phyloP scores from a whole-genome alignment of 108 stramenopile species.

The Skeletonema tropicum region DNA sequence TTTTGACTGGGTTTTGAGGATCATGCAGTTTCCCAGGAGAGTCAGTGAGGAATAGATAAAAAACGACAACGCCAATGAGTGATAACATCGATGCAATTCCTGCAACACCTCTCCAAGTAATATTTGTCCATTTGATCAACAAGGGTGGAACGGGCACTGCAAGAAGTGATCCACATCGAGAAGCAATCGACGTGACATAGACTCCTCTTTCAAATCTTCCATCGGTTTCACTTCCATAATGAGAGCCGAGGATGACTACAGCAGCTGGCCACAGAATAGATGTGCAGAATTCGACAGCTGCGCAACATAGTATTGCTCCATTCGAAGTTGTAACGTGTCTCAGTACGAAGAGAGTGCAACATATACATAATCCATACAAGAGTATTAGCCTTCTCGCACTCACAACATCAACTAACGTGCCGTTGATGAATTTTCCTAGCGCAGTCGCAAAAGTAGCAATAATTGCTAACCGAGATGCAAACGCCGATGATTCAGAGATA shows the following conservation, averaged over 20 bases:
- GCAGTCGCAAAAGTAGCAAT: constrained; percentile 72
- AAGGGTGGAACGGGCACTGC: constrained; percentile 66
- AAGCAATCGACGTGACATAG: constrained; percentile 70
- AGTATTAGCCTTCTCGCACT: constrained; percentile 69
- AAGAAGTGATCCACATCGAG: constrained; percentile 70
- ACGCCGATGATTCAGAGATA: constrained; percentile 36
- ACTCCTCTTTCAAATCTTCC: constrained; percentile 73
- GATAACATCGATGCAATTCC: constrained; percentile 57
- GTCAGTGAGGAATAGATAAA: constrained; percentile 64
- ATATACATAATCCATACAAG: constrained; percentile 52
- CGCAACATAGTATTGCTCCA: constrained; percentile 61
- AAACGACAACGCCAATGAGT: constrained; percentile 51
- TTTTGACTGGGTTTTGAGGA: constrained; percentile 79
- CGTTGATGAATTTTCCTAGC: constrained; percentile 80
- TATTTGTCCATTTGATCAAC: constrained; percentile 53
- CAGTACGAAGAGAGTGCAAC: constrained; percentile 57
- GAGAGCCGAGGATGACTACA: constrained; percentile 70
- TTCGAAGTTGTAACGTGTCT: constrained; percentile 40
- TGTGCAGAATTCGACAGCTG: constrained; percentile 74
- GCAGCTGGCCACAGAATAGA: constrained; percentile 77
- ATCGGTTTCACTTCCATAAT: constrained; percentile 56
- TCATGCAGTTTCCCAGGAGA: constrained; percentile 66
- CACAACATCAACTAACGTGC: constrained; percentile 67
- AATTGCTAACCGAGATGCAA: constrained; percentile 67
- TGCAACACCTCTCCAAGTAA: constrained; percentile 66